Percentiles rank a stretch among this genome's conserved stretches.
Conservation (phyloP, 176 grass and related monocot genomes). For the Avena eriantha region DNA sequence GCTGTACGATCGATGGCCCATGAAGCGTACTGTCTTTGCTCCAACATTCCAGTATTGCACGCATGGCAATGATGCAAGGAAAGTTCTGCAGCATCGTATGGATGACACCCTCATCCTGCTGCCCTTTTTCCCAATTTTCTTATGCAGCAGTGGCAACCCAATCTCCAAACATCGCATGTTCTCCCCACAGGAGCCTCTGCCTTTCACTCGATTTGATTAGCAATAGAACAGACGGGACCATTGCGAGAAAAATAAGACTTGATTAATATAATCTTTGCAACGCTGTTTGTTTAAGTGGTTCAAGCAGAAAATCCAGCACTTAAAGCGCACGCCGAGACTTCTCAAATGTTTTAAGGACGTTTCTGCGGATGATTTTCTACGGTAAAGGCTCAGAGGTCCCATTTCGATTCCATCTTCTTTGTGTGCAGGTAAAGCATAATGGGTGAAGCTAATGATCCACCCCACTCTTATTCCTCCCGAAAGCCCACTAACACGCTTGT, state of each 20-base stretch:
- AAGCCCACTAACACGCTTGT: conserved; percentile 44
- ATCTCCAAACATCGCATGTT: conserved; percentile 54
- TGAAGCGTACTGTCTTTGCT: conserved; percentile 33
- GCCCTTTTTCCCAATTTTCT: conserved; percentile 42
- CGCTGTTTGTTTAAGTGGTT: conserved; percentile 18
- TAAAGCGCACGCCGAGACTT: conserved; percentile 43
- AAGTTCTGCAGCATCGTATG: conserved; percentile 60
- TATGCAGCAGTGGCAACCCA: conserved; percentile 44
- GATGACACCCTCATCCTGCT: conserved; percentile 50
- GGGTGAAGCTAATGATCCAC: conserved; percentile 56
- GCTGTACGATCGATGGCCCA: conserved; percentile 38
- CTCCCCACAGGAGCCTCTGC: conserved; percentile 31
- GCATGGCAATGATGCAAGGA: conserved; percentile 50
- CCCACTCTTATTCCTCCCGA: conserved; percentile 35
- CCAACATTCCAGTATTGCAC: conserved; percentile 40
- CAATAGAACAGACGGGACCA: conserved; percentile 38
- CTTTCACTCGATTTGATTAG: conserved; percentile 44
- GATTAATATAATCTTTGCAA: conserved; percentile 26
- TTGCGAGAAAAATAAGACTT: conserved; percentile 19
- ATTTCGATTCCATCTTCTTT: conserved; percentile 61
- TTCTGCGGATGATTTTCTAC: conserved; percentile 44
- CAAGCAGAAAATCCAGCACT: conserved; percentile 28
- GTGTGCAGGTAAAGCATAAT: conserved; percentile 54
- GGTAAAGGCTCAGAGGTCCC: conserved; percentile 51
- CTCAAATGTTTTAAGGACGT: conserved; percentile 41